Conservation (phyloP, 2,329 filamentous ascomycete species). For the Epichloe glyceriae region DNA sequence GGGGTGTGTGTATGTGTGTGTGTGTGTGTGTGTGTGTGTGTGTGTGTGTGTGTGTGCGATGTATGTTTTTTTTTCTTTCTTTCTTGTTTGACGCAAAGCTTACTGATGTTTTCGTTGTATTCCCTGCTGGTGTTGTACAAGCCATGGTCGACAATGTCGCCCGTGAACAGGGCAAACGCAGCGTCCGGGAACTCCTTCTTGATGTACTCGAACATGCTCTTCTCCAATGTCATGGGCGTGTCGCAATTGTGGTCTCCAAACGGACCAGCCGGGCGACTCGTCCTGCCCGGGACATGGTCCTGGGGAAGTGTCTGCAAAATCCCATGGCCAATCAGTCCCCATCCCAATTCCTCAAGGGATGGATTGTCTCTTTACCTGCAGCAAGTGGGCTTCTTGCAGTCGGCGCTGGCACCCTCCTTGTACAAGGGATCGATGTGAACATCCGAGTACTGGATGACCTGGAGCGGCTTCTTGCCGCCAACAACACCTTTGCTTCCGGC, state of each 20-base stretch:
- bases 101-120: slow-evolving; percentile 19
- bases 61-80: no score
- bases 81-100: background rate
- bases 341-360: background rate
- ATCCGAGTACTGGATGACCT: slow-evolving; percentile 45
- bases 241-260: slow-evolving; percentile 41
- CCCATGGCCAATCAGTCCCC: slow-evolving; percentile 21
- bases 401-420: slow-evolving; percentile 34
- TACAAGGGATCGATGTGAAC: slow-evolving; percentile 45
- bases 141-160: slow-evolving; percentile 41
- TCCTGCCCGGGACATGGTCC: slow-evolving; percentile 30
- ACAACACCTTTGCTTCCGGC: slow-evolving; percentile 15
- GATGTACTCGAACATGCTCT: slow-evolving; percentile 42
- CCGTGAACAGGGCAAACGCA: slow-evolving; percentile 42
- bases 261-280: slow-evolving; percentile 32
- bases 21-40: no score
- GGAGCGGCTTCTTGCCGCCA: slow-evolving; percentile 32
- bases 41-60: no score
- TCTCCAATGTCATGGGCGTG: slow-evolving; percentile 33
- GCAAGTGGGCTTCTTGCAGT: slow-evolving; percentile 46
- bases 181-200: slow-evolving; percentile 29
- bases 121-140: slow-evolving; percentile 28
- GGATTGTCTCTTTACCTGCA: slow-evolving; percentile 26
- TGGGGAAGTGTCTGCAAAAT: slow-evolving; percentile 37
- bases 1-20: no score